These are phyloP conservation scores for Mycena capillaripes DNA, from an alignment of 768 basidiomycete genomes.

Conservation along the genomic window DNA sequence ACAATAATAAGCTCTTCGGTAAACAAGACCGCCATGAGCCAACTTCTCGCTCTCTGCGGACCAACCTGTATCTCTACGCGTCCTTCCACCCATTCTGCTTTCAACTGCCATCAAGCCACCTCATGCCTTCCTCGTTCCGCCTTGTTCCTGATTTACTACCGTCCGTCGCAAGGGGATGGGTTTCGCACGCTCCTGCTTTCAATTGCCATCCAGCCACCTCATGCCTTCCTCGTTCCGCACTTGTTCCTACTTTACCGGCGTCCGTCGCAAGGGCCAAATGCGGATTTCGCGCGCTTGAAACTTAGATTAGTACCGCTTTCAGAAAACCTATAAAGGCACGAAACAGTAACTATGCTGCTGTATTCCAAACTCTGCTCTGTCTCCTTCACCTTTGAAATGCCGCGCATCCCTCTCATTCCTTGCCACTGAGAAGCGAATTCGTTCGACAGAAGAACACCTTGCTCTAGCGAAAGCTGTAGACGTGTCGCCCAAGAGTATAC, in stretches of 20 bases:
- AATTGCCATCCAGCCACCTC: too few relatives aligned
- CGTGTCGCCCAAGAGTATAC: conserved; percentile 88
- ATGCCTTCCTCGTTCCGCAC: too few relatives aligned
- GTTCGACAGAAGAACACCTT: conserved; percentile 88
- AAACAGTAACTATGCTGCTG: too few relatives aligned
- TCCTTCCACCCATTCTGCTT: conserved; percentile 47
- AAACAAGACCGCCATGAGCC: conserved; percentile 43
- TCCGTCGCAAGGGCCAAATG: too few relatives aligned
- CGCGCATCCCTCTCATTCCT: conserved; percentile 85
- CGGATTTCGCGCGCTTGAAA: too few relatives aligned
- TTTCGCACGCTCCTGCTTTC: too few relatives aligned
- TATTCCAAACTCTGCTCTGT: conserved; percentile 69
- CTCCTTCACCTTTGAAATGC: too few relatives aligned
- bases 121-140: conserved; percentile 65
- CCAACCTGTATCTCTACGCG: conserved; percentile 48
- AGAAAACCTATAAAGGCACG: too few relatives aligned
- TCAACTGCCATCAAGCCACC: conserved; percentile 60
- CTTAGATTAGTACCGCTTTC: too few relatives aligned
- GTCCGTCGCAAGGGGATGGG: too few relatives aligned
- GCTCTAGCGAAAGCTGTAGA: conserved; percentile 81
- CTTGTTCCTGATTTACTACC: conserved; percentile 60
- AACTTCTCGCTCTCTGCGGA: conserved; percentile 41
- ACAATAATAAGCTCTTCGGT: conserved; percentile 58
- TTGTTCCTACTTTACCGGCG: too few relatives aligned
- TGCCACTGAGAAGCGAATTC: conserved; percentile 84